These are phyloP conservation scores for Talaromyces thailandensis DNA, from an alignment of 495 filamentous ascomycete genomes.

Conservation along the genomic window DNA sequence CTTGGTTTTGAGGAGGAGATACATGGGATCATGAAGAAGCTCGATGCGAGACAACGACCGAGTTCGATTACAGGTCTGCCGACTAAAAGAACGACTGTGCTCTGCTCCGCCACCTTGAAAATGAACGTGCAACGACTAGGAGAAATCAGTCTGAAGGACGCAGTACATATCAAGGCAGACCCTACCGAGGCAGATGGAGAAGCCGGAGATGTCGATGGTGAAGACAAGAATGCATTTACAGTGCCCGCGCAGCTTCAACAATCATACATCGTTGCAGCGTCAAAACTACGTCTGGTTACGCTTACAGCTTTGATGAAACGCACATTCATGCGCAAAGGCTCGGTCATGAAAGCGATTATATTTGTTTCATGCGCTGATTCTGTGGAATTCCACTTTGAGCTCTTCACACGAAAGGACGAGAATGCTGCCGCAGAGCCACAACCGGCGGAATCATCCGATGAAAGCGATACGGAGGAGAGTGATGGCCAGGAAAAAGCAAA, in stretches of 20 bases:
- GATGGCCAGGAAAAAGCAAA: slow-evolving; percentile 1
- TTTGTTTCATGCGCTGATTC: slow-evolving; percentile 96
- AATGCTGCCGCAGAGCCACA: slow-evolving; percentile 21
- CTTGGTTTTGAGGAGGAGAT: slow-evolving; percentile 90
- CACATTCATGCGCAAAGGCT: slow-evolving; percentile 75
- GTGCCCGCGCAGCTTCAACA: slow-evolving; percentile 92
- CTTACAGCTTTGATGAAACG: slow-evolving; percentile 74
- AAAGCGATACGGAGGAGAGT: slow-evolving; percentile 16
- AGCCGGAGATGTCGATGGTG: slow-evolving; percentile 25
- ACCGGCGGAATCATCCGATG: slow-evolving; percentile 10
- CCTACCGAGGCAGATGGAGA: slow-evolving; percentile 33
- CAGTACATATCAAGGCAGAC: slow-evolving; percentile 74
- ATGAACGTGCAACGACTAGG: slow-evolving; percentile 87
- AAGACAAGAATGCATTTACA: slow-evolving; percentile 42
- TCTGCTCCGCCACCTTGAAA: slow-evolving; percentile 96
- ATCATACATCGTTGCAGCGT: slow-evolving; percentile 72
- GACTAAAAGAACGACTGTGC: slow-evolving; percentile 67
- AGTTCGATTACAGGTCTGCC: slow-evolving; percentile 54
- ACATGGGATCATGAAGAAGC: slow-evolving; percentile 68
- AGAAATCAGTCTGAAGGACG: slow-evolving; percentile 90
- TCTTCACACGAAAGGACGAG: slow-evolving; percentile 52
- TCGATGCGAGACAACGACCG: slow-evolving; percentile 40
- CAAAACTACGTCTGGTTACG: slow-evolving; percentile 83
- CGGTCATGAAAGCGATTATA: slow-evolving; percentile 88
- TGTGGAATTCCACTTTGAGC: slow-evolving; percentile 90